These are phyloP conservation scores for Corymbia citriodora DNA, from an alignment of 441 rosid genomes.

Conservation along the genomic window DNA sequence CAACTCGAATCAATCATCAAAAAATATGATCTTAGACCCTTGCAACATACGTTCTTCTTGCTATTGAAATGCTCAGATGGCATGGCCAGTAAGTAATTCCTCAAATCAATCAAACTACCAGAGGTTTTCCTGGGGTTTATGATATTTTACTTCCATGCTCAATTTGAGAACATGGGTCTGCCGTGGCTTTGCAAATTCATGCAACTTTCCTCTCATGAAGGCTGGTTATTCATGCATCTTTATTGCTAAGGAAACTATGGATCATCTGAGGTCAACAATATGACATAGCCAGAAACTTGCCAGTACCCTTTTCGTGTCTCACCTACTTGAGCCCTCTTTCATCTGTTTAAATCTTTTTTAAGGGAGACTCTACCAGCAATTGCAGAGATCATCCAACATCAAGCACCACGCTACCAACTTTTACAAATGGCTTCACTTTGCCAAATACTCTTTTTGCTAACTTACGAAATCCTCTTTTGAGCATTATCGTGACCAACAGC, in stretches of 20 bases:
- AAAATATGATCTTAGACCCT: not conserved
- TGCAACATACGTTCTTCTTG: not conserved
- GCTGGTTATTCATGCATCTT: not conserved
- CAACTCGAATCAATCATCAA: not conserved
- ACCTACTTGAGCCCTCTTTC: not conserved
- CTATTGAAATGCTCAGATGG: not conserved
- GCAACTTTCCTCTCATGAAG: not conserved
- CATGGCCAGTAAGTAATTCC: not conserved
- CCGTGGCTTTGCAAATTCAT: not conserved
- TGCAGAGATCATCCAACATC: not conserved
- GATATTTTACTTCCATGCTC: not conserved
- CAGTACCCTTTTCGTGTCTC: not conserved
- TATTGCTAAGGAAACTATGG: not conserved
- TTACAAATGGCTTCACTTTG: not conserved
- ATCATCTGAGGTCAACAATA: not conserved
- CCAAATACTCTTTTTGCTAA: not conserved
- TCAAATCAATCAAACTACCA: not conserved
- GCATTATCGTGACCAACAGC: not conserved
- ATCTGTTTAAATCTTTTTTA: not conserved
- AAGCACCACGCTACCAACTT: not conserved
- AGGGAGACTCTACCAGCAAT: not conserved
- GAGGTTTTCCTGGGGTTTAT: not conserved
- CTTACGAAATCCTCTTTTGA: not conserved
- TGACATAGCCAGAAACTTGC: not conserved
- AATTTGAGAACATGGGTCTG: not conserved